Evolutionary conservation across 441 rosid genomes (phyloP), one percentile per base, ranked within the genome.

Genomic region (Erysimum pusillum): DNA sequence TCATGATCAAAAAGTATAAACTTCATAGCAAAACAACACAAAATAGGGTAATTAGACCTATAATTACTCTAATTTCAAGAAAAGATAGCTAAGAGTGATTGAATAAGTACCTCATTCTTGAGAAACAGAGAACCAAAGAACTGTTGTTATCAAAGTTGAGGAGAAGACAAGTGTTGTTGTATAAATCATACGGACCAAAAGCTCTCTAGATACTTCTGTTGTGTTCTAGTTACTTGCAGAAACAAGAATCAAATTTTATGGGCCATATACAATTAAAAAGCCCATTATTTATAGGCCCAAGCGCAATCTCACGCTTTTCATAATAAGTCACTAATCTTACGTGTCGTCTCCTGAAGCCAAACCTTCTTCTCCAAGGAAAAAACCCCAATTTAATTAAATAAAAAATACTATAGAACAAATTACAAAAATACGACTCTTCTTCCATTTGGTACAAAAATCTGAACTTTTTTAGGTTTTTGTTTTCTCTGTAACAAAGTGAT

Each of bases 341-440:
- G 39, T 68, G 73, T 54, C 52, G 15, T 48, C 38, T 39, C 63
- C 0, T 7, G 1, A 42, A 69, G 8, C 73, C 51, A 39, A 32
- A 42, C 79, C 79, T 63, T 75, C 57, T 2, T 75, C 74, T 49
- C 79, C 79, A 75, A 32, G 79, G 34, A 75, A 75, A 67, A 75
- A 25, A 9, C 10, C 67, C n/a, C n/a, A 71, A n/a, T 25, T 6
- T 35, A 52, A 38, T 8, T 22, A 20, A 36, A 22, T 20, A n/a
- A 41, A 41, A 20, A 51, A 59, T 4, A 6, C n/a, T n/a, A n/a
- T 22, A 53, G 25, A 38, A n/a, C 3, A 51, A 17, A 17, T 12
- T 2, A 52, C 9, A 11, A 38, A 62, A 35, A 38, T 54, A 53
- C 53, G 63, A 41, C 10, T 35, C 59, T 56, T 28, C 65, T 11